Base-by-base conservation (phyloP, 225 moss, liverwort and hornwort genomes). In the Thuidium tamariscinum region DNA sequence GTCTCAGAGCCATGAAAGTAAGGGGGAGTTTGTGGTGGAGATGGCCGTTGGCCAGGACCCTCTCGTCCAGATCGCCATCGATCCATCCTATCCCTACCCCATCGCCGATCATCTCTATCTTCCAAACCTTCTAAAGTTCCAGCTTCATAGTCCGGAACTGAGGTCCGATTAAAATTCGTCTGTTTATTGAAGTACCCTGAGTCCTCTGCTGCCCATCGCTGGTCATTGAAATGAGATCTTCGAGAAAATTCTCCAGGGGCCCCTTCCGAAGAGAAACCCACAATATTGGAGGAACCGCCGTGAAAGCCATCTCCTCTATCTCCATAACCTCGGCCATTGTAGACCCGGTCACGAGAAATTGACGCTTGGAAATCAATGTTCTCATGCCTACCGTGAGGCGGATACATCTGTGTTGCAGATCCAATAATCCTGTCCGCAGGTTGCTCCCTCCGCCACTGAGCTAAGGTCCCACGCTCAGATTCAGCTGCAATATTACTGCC, bases 41-140 rank as follows among this genome's bases (percentile, higher is more conserved):
- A 95, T 67, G 89, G 78, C 67, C 91, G 90, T 88, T 93, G 93
- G 19, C 90, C 93, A 76, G 91, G 80, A 59, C 91, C 89, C 83
- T 95, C 96, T 90, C 93, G 89, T 78, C 89, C 91, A 89, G 91
- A 61, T 81, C 98, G 89, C 88, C 94, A 93, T 54, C 98, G 93
- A 88, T 97, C 97, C 83, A 91, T 85, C 82, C 96, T 97, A 56
- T 99, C 97, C 87, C 97, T 94, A 88, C 92, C 95, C 98, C 98
- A 99, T 84, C 97, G 97, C 64, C 95, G 94, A 85, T 96, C 96
- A 82, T 97, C 97, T 85, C 94, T 95, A 36, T 99, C 98, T 87
- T 90, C 96, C 83, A 92, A 89, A 83, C 85, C 92, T 25, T 96
- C 96, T 69, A 92, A 84, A 81, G 89, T 83, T 63, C 91, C 93